A percentile compares a stretch with the other conserved stretches of the same genome.
Evolutionary conservation across 805 yeast genomes (phyloP).

Genomic region (Candida nemodendra): DNA sequence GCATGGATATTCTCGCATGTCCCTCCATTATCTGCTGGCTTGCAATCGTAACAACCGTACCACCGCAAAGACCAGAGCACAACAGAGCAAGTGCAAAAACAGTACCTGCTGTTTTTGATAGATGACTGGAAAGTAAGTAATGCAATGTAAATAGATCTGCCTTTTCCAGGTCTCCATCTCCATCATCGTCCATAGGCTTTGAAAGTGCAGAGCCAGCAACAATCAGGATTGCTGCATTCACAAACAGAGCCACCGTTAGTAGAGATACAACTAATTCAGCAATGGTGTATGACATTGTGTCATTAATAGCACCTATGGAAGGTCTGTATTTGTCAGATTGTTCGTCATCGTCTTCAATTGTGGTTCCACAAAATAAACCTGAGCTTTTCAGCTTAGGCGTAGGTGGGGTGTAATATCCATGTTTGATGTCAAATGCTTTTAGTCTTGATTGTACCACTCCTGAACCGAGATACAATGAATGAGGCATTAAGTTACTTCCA

Average conservation of each 20-base stretch:
- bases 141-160: constrained; percentile 86
- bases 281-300: constrained; percentile 76
- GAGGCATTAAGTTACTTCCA: constrained; percentile 97
- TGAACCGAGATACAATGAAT: constrained; percentile 81
- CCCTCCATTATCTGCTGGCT: constrained; percentile 96
- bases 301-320: constrained; percentile 74
- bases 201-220: constrained; percentile 87
- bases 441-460: constrained; percentile 86
- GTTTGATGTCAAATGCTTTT: constrained; percentile 68
- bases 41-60: constrained; percentile 89
- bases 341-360: constrained; percentile 23
- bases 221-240: constrained; percentile 83
- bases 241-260: constrained; percentile 87
- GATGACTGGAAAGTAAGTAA: constrained; percentile 61
- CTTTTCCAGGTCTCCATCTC: constrained; percentile 59
- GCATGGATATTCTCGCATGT: constrained; percentile 72
- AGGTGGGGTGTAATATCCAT: constrained; percentile 55
- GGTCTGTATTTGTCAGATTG: constrained; percentile 50
- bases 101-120: constrained; percentile 84
- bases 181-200: constrained; percentile 38
- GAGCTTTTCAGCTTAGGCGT: constrained; percentile 14
- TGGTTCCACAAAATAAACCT: constrained; percentile 35
- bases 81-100: constrained; percentile 86
- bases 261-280: constrained; percentile 80
- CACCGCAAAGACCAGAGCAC: constrained; percentile 93